Conservation (phyloP, 768 basidiomycete species). For the Termitomyces heimii region DNA sequence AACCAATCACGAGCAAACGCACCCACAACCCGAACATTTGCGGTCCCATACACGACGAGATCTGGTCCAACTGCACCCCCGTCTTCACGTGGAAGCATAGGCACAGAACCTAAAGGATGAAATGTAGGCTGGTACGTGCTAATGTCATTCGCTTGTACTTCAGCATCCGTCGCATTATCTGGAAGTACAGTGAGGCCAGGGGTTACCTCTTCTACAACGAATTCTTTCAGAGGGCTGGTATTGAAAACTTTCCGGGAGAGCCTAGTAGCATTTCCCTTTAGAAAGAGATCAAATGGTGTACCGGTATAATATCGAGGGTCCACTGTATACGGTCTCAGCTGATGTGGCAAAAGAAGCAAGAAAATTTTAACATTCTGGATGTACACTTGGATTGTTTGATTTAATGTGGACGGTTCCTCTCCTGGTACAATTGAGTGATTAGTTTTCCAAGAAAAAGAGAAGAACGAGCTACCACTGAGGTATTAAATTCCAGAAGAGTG, state of each 20-base stretch:
- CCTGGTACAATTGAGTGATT: background rate
- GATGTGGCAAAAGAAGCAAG: background rate
- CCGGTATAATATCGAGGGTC: constrained; percentile 6
- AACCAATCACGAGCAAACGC: background rate
- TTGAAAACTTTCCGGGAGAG: constrained; percentile 6
- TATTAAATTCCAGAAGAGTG: constrained; percentile 8
- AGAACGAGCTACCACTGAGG: constrained; percentile 7
- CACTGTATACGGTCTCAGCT: background rate
- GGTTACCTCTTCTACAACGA: background rate
- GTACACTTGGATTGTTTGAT: constrained; percentile 10
- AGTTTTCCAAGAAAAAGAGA: background rate
- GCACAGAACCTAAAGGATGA: constrained; percentile 11
- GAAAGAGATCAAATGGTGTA: background rate
- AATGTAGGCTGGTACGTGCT: background rate
- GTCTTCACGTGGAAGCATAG: constrained; percentile 10
- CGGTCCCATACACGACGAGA: constrained; percentile 10
- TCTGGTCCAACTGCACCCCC: constrained; percentile 13
- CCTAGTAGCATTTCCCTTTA: constrained; percentile 10
- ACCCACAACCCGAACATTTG: constrained; percentile 12
- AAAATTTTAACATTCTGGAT: constrained; percentile 4
- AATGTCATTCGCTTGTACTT: constrained; percentile 3
- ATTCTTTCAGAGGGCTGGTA: constrained; percentile 2
- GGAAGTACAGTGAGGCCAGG: constrained; percentile 6
- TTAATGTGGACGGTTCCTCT: constrained; percentile 5
- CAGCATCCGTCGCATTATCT: constrained; percentile 1